These are phyloP conservation scores for Ustanciosporium gigantosporum DNA, from an alignment of 1,284 basidiomycete genomes.

Conservation along the genomic window DNA sequence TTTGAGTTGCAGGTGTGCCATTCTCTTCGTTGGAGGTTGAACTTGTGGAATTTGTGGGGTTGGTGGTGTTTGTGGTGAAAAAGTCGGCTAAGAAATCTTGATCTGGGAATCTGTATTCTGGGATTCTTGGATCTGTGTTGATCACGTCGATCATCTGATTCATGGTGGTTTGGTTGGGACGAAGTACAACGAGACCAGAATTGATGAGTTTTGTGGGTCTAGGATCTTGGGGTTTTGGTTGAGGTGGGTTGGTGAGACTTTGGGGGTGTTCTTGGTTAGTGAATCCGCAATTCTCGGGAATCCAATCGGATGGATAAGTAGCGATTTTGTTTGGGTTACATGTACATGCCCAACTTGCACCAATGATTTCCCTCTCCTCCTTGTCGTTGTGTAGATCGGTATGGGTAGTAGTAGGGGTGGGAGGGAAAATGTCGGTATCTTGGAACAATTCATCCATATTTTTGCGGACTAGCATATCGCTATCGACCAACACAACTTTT, in stretches of 20 bases:
- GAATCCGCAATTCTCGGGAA: constrained; percentile 84
- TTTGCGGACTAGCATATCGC: constrained; percentile 82
- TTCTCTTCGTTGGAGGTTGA: too few relatives aligned
- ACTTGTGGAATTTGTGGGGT: background rate
- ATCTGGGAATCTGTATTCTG: constrained; percentile 81
- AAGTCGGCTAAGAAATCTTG: constrained; percentile 85
- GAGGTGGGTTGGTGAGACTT: constrained; percentile 65
- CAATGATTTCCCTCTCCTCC: constrained; percentile 73
- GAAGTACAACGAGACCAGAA: constrained; percentile 82
- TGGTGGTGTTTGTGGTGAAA: constrained; percentile 64
- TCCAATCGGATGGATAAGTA: constrained; percentile 89
- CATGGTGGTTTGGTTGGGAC: constrained; percentile 69
- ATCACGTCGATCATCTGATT: constrained; percentile 69
- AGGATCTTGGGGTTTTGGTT: constrained; percentile 65
- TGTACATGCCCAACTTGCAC: constrained; percentile 83
- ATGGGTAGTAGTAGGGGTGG: background rate
- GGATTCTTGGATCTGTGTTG: constrained; percentile 71
- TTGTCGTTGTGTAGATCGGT: constrained; percentile 4
- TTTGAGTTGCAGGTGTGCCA: too few relatives aligned
- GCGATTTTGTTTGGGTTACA: constrained; percentile 84
- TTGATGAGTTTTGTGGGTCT: constrained; percentile 80
- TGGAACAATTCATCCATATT: constrained; percentile 90
- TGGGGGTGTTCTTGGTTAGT: constrained; percentile 64
- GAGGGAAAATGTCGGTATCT: constrained; percentile 54
- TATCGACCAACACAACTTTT: constrained; percentile 82